These are phyloP conservation scores for Rhododendron williamsianum DNA, from an alignment of 148 eudicot genomes.

Conservation along the genomic window DNA sequence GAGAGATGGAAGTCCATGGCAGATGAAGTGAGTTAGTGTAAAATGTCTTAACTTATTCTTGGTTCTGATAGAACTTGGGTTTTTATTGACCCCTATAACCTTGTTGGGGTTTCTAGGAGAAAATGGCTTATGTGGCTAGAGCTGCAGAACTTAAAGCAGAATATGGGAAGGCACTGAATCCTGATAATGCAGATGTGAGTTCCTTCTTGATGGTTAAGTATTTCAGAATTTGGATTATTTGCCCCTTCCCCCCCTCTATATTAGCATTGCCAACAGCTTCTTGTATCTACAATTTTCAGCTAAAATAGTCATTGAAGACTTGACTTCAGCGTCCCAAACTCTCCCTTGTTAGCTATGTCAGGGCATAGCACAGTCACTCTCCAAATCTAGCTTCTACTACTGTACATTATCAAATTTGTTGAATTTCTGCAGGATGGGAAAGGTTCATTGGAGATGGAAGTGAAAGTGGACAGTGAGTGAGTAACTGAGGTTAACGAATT, in stretches of 20 bases:
- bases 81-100: neutral
- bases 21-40: slow-evolving; percentile 54
- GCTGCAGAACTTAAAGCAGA: slow-evolving; percentile 74
- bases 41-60: neutral
- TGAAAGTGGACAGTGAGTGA: slow-evolving; percentile 22
- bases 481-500: slow-evolving; percentile 18
- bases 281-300: neutral
- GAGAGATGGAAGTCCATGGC: slow-evolving; percentile 81
- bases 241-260: neutral
- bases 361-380: neutral
- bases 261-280: neutral
- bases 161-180: slow-evolving; percentile 49
- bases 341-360: neutral
- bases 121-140: slow-evolving; percentile 55
- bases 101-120: slow-evolving; percentile 43
- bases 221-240: neutral
- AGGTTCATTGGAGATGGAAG: slow-evolving; percentile 24
- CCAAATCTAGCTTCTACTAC: neutral
- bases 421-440: slow-evolving; percentile 23
- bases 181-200: slow-evolving; percentile 40
- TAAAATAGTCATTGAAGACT: neutral
- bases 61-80: neutral
- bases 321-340: neutral
- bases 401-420: neutral
- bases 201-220: neutral